These are phyloP conservation scores for Lachnellula suecica DNA, from an alignment of 2,329 filamentous ascomycete genomes.

Conservation along the genomic window DNA sequence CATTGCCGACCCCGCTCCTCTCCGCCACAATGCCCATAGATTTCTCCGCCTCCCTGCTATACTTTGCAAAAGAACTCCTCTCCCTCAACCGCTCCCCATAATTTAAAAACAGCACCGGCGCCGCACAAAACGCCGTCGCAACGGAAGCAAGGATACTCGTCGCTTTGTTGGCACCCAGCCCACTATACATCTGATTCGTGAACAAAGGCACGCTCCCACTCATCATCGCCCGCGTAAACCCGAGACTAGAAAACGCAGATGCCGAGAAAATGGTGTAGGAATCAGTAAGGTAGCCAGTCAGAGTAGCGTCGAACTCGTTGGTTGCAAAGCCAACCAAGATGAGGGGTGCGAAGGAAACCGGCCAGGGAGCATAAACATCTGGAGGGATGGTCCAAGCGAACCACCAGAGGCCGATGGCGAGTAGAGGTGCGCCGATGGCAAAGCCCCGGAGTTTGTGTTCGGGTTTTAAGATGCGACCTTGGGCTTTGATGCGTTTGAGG, in stretches of 20 bases:
- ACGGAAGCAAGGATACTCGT: slow-evolving; percentile 39
- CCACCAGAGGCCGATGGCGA: slow-evolving; percentile 44
- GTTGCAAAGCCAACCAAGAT: slow-evolving; percentile 45
- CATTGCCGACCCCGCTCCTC: not conserved
- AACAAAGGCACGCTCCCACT: slow-evolving; percentile 42
- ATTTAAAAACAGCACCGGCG: slow-evolving; percentile 37
- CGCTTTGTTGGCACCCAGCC: slow-evolving; percentile 39
- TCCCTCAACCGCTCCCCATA: slow-evolving; percentile 37
- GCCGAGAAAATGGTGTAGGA: slow-evolving; percentile 44
- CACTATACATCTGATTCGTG: slow-evolving; percentile 39
- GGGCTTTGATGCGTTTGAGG: slow-evolving; percentile 25
- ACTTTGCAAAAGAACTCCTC: slow-evolving; percentile 37
- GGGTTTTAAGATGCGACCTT: slow-evolving; percentile 32
- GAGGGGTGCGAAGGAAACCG: slow-evolving; percentile 40
- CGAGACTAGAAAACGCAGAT: slow-evolving; percentile 42
- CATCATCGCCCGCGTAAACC: slow-evolving; percentile 39
- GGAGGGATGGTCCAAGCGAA: slow-evolving; percentile 49
- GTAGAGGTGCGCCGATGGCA: slow-evolving; percentile 41
- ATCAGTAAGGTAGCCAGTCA: slow-evolving; percentile 44
- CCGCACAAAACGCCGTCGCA: slow-evolving; percentile 41
- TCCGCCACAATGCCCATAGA: not conserved
- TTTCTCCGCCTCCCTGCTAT: slow-evolving; percentile 19
- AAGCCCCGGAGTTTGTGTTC: slow-evolving; percentile 51
- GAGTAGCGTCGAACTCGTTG: slow-evolving; percentile 42
- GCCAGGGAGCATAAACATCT: slow-evolving; percentile 35